phyloP scores from a whole-genome alignment of 352 stramenopile genomes.

The Globisporangium middletonii region DNA sequence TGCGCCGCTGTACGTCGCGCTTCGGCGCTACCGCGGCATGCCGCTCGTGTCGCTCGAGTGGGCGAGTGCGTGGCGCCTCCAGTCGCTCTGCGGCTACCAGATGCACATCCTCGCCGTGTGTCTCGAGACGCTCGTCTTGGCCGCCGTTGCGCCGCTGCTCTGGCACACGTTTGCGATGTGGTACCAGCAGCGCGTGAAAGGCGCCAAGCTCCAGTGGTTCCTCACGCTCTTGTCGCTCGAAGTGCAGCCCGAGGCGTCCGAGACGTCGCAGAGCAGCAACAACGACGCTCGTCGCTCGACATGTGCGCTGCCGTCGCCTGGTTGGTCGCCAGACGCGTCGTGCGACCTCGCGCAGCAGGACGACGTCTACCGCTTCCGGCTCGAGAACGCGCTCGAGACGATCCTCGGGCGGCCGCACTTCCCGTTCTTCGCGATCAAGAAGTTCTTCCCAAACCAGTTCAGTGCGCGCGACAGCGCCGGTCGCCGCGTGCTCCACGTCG shows the following conservation, averaged over 20 bases:
- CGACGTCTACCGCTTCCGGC: conserved; percentile 22
- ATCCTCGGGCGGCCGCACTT: conserved; percentile 27
- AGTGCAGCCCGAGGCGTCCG: conserved; percentile 11
- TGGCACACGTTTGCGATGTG: conserved; percentile 24
- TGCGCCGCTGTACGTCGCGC: conserved; percentile 3
- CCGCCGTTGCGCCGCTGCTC: conserved; percentile 13
- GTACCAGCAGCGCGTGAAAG: conserved; percentile 14
- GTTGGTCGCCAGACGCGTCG: background rate
- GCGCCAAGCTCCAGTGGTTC: conserved; percentile 34
- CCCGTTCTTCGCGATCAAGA: conserved; percentile 31
- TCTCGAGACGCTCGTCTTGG: conserved; percentile 7
- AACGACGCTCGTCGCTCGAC: background rate
- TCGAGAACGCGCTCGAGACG: conserved; percentile 33
- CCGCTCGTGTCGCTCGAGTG: background rate
- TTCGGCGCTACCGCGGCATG: background rate
- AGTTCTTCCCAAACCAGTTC: conserved; percentile 24
- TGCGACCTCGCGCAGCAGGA: background rate
- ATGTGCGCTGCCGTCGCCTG: background rate
- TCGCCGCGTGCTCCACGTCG: conserved; percentile 22
- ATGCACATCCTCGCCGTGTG: conserved; percentile 1
- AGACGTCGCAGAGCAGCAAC: background rate
- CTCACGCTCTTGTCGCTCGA: conserved; percentile 26
- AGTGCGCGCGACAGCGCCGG: conserved; percentile 17
- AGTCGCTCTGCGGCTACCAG: background rate
- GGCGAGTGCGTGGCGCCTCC: background rate